A percentile compares a stretch with the other conserved stretches of the same genome.
phyloP scores from a whole-genome alignment of 2,329 filamentous ascomycete species.

The Scytalidium sp. region DNA sequence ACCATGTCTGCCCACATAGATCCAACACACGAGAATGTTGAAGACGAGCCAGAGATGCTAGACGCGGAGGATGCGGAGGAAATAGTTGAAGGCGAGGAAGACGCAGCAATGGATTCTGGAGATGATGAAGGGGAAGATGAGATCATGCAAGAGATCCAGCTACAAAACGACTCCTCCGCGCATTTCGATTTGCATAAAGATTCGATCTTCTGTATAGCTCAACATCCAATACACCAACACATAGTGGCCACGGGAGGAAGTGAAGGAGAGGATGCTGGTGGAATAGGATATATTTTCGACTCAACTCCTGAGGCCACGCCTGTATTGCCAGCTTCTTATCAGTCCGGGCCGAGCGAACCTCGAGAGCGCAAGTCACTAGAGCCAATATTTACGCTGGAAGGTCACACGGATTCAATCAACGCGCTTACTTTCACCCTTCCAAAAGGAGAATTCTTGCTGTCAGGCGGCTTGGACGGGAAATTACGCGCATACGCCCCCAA shows the following conservation, averaged over 20 bases:
- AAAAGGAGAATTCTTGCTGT: constrained; percentile 78
- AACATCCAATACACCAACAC: constrained; percentile 76
- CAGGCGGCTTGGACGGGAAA: constrained; percentile 82
- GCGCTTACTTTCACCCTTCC: constrained; percentile 81
- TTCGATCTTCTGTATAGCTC: constrained; percentile 91
- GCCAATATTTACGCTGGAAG: constrained; percentile 73
- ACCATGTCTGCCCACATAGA: constrained; percentile 1
- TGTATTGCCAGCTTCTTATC: constrained; percentile 73
- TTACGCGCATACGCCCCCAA: constrained; percentile 66
- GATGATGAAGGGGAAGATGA: constrained; percentile 53
- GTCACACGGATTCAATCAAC: constrained; percentile 90
- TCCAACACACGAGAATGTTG: constrained; percentile 13
- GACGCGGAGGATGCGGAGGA: constrained; percentile 76
- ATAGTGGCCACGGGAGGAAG: constrained; percentile 85
- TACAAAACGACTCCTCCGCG: constrained; percentile 89
- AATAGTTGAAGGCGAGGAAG: constrained; percentile 65
- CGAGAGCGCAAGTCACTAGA: constrained; percentile 59
- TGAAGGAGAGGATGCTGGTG: constrained; percentile 57
- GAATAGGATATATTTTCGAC: constrained; percentile 85
- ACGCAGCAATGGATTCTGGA: constrained; percentile 78
- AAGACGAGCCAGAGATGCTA: constrained; percentile 66
- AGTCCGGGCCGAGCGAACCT: constrained; percentile 59
- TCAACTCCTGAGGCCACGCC: constrained; percentile 62
- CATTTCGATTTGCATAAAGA: constrained; percentile 91
- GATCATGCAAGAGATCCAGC: constrained; percentile 63